phyloP scores from a whole-genome alignment of 192 early-diverging fungal species.

The Coemansia sp. region DNA sequence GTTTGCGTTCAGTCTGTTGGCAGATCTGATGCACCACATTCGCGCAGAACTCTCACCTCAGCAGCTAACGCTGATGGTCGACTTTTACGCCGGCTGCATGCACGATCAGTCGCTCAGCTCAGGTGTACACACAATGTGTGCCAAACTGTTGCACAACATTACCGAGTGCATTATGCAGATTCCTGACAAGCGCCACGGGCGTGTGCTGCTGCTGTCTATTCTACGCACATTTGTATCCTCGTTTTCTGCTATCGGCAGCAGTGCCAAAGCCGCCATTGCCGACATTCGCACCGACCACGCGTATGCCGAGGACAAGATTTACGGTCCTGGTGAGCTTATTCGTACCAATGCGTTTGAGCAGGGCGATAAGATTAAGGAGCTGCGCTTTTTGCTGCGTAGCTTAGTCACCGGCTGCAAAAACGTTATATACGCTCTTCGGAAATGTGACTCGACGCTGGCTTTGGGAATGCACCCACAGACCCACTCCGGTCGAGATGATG shows the following conservation, averaged over 20 bases:
- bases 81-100: constrained; percentile 89
- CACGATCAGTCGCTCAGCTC: constrained; percentile 90
- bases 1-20: constrained; percentile 90
- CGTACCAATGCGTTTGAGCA: constrained; percentile 52
- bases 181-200: constrained; percentile 61
- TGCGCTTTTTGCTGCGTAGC: constrained; percentile 84
- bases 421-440: constrained; percentile 70
- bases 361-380: constrained; percentile 60
- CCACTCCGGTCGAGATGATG: constrained; percentile 2
- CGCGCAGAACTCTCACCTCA: constrained; percentile 75
- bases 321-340: constrained; percentile 39
- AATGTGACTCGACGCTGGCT: constrained; percentile 65
- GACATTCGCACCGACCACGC: constrained; percentile 26
- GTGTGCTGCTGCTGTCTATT: constrained; percentile 75
- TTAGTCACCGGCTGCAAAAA: constrained; percentile 87
- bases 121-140: constrained; percentile 95
- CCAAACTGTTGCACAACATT: constrained; percentile 87
- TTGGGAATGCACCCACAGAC: constrained; percentile 27
- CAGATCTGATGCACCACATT: constrained; percentile 95
- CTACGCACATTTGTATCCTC: constrained; percentile 78
- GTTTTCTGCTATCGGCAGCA: constrained; percentile 42
- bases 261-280: constrained; percentile 24
- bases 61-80: constrained; percentile 82
- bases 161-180: constrained; percentile 82
- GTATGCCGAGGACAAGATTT: constrained; percentile 40